phyloP scores from a whole-genome alignment of 805 yeast genomes.

The Millerozyma miso region DNA sequence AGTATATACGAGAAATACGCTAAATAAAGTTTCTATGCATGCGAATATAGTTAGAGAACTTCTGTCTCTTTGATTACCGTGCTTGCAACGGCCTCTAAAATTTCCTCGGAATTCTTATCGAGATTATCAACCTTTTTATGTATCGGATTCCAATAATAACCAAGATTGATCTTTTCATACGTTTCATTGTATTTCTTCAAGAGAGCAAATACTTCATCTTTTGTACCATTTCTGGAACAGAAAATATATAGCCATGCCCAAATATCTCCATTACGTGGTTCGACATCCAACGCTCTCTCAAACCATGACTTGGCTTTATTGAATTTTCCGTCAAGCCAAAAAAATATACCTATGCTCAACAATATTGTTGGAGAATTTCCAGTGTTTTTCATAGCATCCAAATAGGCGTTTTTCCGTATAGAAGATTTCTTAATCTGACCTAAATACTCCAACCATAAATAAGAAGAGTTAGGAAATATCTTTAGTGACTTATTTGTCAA shows the following conservation, averaged over 20 bases:
- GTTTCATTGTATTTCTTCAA: conserved; percentile 26
- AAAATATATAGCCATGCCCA: conserved; percentile 66
- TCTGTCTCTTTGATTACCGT: neutral
- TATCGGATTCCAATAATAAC: conserved; percentile 54
- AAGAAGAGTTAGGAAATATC: conserved; percentile 52
- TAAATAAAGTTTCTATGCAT: conserved; percentile 4
- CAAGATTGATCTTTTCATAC: conserved; percentile 55
- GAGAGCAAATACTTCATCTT: conserved; percentile 33
- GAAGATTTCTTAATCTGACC: conserved; percentile 43
- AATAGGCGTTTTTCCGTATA: conserved; percentile 52
- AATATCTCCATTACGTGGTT: conserved; percentile 63
- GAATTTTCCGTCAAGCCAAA: conserved; percentile 62
- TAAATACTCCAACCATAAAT: conserved; percentile 65
- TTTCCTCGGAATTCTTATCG: conserved; percentile 34
- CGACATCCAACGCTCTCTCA: conserved; percentile 57
- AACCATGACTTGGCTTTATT: conserved; percentile 71
- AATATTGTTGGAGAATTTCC: conserved; percentile 57
- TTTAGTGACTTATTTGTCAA: conserved; percentile 57
- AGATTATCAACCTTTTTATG: conserved; percentile 47
- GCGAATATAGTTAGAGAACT: neutral
- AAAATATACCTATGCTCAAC: conserved; percentile 58
- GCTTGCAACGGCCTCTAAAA: conserved; percentile 11
- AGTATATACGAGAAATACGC: conserved; percentile 50
- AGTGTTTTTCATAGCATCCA: conserved; percentile 69
- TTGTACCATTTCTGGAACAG: conserved; percentile 32